phyloP scores from a whole-genome alignment of 768 basidiomycete species.

The Lactarius tabidus region DNA sequence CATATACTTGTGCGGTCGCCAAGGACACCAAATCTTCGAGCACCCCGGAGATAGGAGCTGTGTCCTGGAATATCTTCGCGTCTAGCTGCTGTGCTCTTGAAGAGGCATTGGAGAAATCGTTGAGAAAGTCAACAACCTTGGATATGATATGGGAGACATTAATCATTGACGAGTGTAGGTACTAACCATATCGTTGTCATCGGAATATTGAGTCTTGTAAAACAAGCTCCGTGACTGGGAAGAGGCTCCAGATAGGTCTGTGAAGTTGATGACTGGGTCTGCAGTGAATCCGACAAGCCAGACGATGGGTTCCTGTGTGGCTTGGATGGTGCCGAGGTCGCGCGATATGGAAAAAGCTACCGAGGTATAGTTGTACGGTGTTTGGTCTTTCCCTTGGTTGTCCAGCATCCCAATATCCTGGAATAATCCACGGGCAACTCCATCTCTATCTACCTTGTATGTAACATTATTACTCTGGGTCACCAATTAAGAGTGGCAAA shows the following conservation, averaged over 20 bases:
- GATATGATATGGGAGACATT: background rate
- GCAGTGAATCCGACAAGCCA: conserved; percentile 31
- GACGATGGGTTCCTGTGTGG: conserved; percentile 25
- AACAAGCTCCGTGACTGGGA: conserved; percentile 44
- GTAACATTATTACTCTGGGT: conserved; percentile 17
- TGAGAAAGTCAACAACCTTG: conserved; percentile 42
- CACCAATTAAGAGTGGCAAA: background rate
- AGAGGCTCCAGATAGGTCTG: conserved; percentile 36
- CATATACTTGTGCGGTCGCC: no score
- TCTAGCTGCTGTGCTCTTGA: conserved; percentile 46
- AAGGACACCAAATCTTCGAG: conserved; percentile 51
- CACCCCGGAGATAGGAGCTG: conserved; percentile 43
- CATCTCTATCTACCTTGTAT: conserved; percentile 16
- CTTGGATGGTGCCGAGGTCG: conserved; percentile 29
- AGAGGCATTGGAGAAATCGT: conserved; percentile 43
- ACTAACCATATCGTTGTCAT: conserved; percentile 26
- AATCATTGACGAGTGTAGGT: background rate
- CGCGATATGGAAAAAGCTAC: conserved; percentile 29
- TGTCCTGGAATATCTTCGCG: conserved; percentile 43
- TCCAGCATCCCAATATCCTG: conserved; percentile 19
- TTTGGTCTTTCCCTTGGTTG: conserved; percentile 14
- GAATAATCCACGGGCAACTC: conserved; percentile 23
- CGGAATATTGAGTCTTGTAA: conserved; percentile 37
- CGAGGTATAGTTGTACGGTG: conserved; percentile 16
- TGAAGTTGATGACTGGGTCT: conserved; percentile 29